Percentiles rank a stretch among this genome's conserved stretches.
phyloP scores from a whole-genome alignment of 805 yeast species.

The Vanderwaltozyma polyspora region DNA sequence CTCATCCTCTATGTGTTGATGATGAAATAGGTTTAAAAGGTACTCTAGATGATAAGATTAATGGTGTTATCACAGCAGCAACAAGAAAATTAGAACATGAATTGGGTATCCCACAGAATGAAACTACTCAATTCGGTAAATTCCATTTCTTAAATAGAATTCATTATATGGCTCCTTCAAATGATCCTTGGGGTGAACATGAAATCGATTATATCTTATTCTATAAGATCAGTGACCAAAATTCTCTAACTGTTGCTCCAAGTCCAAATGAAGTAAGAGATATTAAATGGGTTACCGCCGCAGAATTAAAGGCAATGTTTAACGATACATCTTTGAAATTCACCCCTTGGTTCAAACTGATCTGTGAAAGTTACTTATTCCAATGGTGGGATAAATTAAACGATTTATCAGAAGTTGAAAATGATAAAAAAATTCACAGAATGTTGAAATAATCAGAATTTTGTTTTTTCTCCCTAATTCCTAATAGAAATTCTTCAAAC shows the following conservation, averaged over 20 bases:
- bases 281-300: slow-evolving; percentile 56
- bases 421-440: slow-evolving; percentile 29
- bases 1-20: slow-evolving; percentile 84
- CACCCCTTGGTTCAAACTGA: slow-evolving; percentile 97
- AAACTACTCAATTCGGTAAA: slow-evolving; percentile 47
- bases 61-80: slow-evolving; percentile 81
- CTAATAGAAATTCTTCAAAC: too few species aligned
- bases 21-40: slow-evolving; percentile 58
- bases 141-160: slow-evolving; percentile 86
- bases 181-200: slow-evolving; percentile 91
- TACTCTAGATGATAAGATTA: slow-evolving; percentile 38
- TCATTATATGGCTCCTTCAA: slow-evolving; percentile 82
- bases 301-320: slow-evolving; percentile 68
- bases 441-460: slow-evolving; percentile 21
- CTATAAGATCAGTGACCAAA: slow-evolving; percentile 41
- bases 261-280: slow-evolving; percentile 84
- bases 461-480: too few species aligned
- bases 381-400: slow-evolving; percentile 86
- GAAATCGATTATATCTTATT: slow-evolving; percentile 92
- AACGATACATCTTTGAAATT: slow-evolving; percentile 52
- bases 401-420: slow-evolving; percentile 39
- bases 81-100: slow-evolving; percentile 88
- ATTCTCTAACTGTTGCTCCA: slow-evolving; percentile 38
- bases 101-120: slow-evolving; percentile 59
- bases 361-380: slow-evolving; percentile 82